phyloP scores from a whole-genome alignment of 495 filamentous ascomycete genomes.

The Sphaerosporella brunnea region DNA sequence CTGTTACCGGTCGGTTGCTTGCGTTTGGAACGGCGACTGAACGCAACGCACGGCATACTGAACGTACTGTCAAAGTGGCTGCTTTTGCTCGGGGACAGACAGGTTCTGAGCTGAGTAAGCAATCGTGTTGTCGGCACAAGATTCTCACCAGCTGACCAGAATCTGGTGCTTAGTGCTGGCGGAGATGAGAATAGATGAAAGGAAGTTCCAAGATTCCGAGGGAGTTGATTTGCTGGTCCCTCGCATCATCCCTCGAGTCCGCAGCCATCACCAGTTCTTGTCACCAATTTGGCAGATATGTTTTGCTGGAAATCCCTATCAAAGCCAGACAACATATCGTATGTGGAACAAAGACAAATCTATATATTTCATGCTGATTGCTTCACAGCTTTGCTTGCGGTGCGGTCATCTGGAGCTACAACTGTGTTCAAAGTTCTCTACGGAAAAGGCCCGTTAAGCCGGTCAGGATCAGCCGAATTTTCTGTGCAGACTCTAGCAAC shows the following conservation, averaged over 20 bases:
- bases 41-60: not conserved
- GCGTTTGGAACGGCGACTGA: constrained; percentile 15
- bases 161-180: not conserved
- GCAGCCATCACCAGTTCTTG: not conserved
- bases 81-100: constrained; percentile 9
- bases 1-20: constrained; percentile 8
- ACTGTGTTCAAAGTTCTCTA: constrained; percentile 7
- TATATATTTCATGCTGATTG: not conserved
- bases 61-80: constrained; percentile 3
- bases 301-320: constrained; percentile 1
- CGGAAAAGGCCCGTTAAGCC: not conserved
- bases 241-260: not conserved
- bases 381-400: constrained; percentile 12
- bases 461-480: too few species aligned
- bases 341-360: not conserved
- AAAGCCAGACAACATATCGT: not conserved
- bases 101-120: constrained; percentile 11
- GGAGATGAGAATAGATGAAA: not conserved
- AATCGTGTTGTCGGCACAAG: not conserved
- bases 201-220: not conserved
- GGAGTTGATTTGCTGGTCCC: not conserved
- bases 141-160: too few species aligned
- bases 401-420: constrained; percentile 10
- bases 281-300: constrained; percentile 2
- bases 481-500: not conserved